Conservation (phyloP, 2,329 filamentous ascomycete species). For the Cladosporium colombiae region DNA sequence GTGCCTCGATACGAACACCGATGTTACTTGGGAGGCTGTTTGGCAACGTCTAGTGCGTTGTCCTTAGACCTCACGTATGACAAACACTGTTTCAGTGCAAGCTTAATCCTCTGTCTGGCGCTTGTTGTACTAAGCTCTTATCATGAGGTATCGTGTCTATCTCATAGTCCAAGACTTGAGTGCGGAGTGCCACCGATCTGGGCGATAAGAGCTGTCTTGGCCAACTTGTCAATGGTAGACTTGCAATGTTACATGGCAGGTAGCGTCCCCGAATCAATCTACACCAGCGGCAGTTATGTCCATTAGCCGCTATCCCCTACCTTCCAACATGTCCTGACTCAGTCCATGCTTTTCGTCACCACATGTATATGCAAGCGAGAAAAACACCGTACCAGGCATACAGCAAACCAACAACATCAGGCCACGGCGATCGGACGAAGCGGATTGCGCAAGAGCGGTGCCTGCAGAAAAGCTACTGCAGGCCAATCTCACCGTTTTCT, state of each 20-base stretch:
- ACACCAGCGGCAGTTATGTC: neutral
- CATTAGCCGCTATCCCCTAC: neutral
- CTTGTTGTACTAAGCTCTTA: neutral
- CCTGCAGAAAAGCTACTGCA: conserved; percentile 19
- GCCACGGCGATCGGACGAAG: neutral
- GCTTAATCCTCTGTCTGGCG: neutral
- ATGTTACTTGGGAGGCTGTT: neutral
- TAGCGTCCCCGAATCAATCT: neutral
- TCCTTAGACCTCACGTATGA: neutral
- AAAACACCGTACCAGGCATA: neutral
- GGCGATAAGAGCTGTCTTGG: neutral
- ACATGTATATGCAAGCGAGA: neutral
- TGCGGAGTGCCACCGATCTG: neutral
- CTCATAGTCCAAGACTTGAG: neutral
- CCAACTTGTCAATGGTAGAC: neutral
- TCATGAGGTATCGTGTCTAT: no score
- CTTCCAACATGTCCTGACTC: neutral
- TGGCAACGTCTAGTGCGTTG: neutral
- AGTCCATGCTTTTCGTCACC: neutral
- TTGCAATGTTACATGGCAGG: neutral
- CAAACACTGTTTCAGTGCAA: neutral
- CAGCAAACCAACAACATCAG: neutral
- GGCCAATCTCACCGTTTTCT: conserved; percentile 10
- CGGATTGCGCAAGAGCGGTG: conserved; percentile 17
- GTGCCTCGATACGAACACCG: neutral